Evolutionary conservation across 2,329 filamentous ascomycete species (phyloP).

Genomic region (Lecanosticta acicola): DNA sequence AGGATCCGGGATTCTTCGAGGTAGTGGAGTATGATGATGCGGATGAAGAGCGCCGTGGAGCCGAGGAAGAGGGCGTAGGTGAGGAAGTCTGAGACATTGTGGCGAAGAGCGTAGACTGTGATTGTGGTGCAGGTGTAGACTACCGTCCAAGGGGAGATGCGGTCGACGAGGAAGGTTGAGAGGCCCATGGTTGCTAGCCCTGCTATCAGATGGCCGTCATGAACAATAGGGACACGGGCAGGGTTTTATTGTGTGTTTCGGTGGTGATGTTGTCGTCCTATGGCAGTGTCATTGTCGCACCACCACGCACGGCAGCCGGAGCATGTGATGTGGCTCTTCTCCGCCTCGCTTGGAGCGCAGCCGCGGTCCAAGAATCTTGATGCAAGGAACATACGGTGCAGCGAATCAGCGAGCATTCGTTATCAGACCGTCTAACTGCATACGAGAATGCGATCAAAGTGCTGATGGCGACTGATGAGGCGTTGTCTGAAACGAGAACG

Average conservation of each 20-base stretch:
- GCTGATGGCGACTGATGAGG: background rate
- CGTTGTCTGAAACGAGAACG: background rate
- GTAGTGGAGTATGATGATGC: constrained; percentile 21
- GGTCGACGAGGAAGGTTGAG: constrained; percentile 6
- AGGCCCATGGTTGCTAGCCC: constrained; percentile 4
- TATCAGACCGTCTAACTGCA: too few relatives aligned
- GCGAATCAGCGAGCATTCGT: too few relatives aligned
- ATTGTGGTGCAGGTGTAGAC: constrained; percentile 1
- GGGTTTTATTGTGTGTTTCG: too few relatives aligned
- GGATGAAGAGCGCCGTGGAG: constrained; percentile 9
- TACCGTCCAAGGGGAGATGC: constrained; percentile 4
- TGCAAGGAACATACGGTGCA: too few relatives aligned
- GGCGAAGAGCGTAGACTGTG: background rate
- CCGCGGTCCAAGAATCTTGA: too few relatives aligned
- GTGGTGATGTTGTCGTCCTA: too few relatives aligned
- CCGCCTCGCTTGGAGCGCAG: too few relatives aligned
- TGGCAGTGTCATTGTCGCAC: too few relatives aligned
- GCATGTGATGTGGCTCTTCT: background rate
- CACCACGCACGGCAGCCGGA: too few relatives aligned
- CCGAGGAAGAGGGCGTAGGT: background rate
- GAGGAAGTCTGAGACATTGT: background rate
- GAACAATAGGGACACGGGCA: too few relatives aligned
- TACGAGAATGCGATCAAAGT: too few relatives aligned
- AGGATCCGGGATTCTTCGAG: constrained; percentile 35
- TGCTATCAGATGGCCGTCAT: too few relatives aligned